These are phyloP conservation scores for Sclerotiophoma versabilis DNA, from an alignment of 2,329 filamentous ascomycete genomes.

Conservation along the genomic window DNA sequence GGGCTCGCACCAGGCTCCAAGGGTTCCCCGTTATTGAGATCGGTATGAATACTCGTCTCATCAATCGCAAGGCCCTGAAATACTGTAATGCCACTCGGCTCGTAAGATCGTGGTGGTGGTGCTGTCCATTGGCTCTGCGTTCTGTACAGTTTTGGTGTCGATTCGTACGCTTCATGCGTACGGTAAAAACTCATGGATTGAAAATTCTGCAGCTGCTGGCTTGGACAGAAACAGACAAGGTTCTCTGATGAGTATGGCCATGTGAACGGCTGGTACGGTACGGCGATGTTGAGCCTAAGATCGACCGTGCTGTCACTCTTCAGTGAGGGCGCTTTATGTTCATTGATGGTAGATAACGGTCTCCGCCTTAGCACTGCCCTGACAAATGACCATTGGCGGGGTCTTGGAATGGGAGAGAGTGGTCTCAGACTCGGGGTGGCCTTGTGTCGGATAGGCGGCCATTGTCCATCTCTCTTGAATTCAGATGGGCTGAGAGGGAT, in stretches of 20 bases:
- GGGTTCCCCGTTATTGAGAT: not conserved
- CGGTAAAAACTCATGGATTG: conserved; percentile 8
- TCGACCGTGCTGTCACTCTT: conserved; percentile 3
- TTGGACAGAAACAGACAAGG: conserved; percentile 1
- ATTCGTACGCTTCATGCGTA: not conserved
- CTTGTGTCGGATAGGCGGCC: conserved; percentile 5
- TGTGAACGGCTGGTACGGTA: not conserved
- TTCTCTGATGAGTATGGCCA: not conserved
- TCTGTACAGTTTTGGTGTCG: not conserved
- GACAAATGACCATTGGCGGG: not conserved
- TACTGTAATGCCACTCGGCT: not conserved
- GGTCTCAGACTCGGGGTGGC: not conserved
- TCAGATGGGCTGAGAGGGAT: not conserved
- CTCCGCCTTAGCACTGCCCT: not conserved
- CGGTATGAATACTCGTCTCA: not conserved
- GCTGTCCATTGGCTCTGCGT: conserved; percentile 5
- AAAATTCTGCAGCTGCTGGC: conserved; percentile 3
- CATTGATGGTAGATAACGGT: not conserved
- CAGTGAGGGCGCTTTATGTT: not conserved
- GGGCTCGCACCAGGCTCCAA: not conserved
- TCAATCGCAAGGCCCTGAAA: not conserved
- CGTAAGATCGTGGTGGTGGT: not conserved
- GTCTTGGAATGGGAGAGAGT: not conserved
- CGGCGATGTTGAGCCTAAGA: not conserved
- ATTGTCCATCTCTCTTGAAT: not conserved